Conservation (phyloP, 2,329 filamentous ascomycete species). For the Nothopassalora personata region DNA sequence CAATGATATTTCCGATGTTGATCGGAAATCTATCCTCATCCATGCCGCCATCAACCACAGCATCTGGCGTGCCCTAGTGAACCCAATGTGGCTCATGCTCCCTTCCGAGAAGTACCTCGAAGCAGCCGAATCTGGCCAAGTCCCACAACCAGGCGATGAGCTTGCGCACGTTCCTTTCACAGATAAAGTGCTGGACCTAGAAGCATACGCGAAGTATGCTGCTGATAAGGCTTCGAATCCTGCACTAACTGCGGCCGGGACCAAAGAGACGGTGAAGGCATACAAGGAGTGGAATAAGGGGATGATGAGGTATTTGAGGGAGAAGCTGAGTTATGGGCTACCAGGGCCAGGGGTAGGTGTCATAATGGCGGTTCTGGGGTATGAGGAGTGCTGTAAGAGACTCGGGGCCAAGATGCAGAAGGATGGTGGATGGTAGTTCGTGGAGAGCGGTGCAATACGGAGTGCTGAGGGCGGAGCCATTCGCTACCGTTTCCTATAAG, state of each 20-base stretch:
- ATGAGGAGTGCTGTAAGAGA: slow-evolving; percentile 42
- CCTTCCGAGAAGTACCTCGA: slow-evolving; percentile 1
- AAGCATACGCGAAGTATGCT: slow-evolving; percentile 5
- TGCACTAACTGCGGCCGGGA: slow-evolving; percentile 12
- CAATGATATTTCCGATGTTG: not conserved
- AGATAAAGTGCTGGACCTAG: slow-evolving; percentile 7
- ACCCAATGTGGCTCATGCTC: slow-evolving; percentile 9
- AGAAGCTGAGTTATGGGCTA: slow-evolving; percentile 50
- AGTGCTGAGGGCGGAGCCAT: not conserved
- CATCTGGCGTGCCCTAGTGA: slow-evolving; percentile 8
- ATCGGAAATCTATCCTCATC: not conserved
- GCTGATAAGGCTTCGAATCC: slow-evolving; percentile 6
- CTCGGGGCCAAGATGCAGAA: slow-evolving; percentile 23
- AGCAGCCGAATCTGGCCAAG: slow-evolving; percentile 1
- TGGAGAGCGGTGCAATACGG: not conserved
- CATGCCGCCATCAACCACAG: slow-evolving; percentile 8
- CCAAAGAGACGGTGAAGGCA: slow-evolving; percentile 6
- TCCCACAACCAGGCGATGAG: slow-evolving; percentile 1
- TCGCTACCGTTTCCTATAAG: not conserved
- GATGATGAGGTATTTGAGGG: slow-evolving; percentile 54
- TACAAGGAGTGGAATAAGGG: slow-evolving; percentile 28
- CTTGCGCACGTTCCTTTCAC: slow-evolving; percentile 13
- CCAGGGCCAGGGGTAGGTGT: slow-evolving; percentile 51
- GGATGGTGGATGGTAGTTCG: slow-evolving; percentile 1
- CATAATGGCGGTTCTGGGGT: slow-evolving; percentile 53